These are phyloP conservation scores for Fusarium sublunatum DNA, from an alignment of 2,329 filamentous ascomycete genomes.

Conservation along the genomic window DNA sequence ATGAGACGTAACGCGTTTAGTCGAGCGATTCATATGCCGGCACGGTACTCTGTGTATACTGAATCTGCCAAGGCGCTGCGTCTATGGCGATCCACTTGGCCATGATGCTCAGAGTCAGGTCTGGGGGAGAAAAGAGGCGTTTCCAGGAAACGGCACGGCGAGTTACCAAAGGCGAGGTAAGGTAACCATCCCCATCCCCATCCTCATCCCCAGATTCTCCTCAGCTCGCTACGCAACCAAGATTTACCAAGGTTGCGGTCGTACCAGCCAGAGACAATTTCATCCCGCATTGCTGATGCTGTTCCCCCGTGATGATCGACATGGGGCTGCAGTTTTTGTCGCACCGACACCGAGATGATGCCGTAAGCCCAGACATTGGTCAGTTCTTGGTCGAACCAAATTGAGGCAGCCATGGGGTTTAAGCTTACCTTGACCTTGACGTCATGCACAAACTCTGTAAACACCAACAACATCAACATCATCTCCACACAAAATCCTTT, in stretches of 20 bases:
- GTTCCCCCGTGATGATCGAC: conserved; percentile 28
- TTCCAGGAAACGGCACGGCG: not conserved
- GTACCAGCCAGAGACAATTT: not conserved
- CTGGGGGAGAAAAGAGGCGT: not conserved
- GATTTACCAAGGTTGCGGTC: conserved; percentile 14
- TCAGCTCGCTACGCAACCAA: conserved; percentile 23
- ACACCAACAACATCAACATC: conserved; percentile 14
- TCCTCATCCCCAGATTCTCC: conserved; percentile 21
- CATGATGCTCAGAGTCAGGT: conserved; percentile 20
- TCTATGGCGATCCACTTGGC: conserved; percentile 18
- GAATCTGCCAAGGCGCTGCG: conserved; percentile 18
- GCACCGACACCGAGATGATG: conserved; percentile 41
- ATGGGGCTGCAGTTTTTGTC: conserved; percentile 10
- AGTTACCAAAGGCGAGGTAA: not conserved
- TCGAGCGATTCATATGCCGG: conserved; percentile 19
- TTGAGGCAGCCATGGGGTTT: conserved; percentile 33
- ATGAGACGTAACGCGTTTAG: conserved; percentile 2
- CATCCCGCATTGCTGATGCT: not conserved
- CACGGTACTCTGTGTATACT: not conserved
- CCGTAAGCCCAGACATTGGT: conserved; percentile 28
- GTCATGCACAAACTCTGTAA: conserved; percentile 34
- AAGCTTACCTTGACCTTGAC: conserved; percentile 46
- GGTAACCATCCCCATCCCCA: too few species aligned
- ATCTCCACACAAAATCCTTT: conserved; percentile 3
- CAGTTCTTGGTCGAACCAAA: not conserved